Conservation (phyloP, 1,139 yeast species). For the Debaryomycetaceae sp. region DNA sequence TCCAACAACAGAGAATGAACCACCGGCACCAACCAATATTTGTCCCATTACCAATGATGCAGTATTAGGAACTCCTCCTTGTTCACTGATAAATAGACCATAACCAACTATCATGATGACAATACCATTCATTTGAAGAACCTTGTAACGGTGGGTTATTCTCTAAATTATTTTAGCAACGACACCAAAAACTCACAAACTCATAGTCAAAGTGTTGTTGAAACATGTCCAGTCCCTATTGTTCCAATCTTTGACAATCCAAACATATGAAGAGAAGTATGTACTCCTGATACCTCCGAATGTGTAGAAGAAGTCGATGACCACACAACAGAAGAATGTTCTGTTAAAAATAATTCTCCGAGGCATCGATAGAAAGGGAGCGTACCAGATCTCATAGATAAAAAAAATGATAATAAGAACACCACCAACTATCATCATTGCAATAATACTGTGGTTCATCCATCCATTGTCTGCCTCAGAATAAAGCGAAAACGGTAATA, state of each 20-base stretch:
- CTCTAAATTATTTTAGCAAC: slow-evolving; percentile 23
- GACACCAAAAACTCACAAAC: slow-evolving; percentile 26
- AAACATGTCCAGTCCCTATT: slow-evolving; percentile 25
- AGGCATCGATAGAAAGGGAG: slow-evolving; percentile 33
- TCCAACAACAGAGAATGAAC: slow-evolving; percentile 22
- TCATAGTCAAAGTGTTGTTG: slow-evolving; percentile 26
- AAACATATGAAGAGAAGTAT: slow-evolving; percentile 9
- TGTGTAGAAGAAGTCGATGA: slow-evolving; percentile 24
- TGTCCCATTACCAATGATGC: slow-evolving; percentile 12
- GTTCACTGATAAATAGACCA: slow-evolving; percentile 13
- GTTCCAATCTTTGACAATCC: slow-evolving; percentile 17
- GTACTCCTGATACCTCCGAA: slow-evolving; percentile 15
- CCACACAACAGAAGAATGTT: slow-evolving; percentile 26
- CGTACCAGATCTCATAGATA: slow-evolving; percentile 21
- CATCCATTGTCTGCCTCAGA: slow-evolving; percentile 22
- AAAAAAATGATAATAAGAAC: slow-evolving; percentile 20
- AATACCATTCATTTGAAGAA: slow-evolving; percentile 22
- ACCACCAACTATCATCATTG: slow-evolving; percentile 34
- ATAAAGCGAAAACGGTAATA: slow-evolving; percentile 28
- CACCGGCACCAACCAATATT: slow-evolving; percentile 23
- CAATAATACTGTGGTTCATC: slow-evolving; percentile 34
- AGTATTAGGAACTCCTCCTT: slow-evolving; percentile 3
- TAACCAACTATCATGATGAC: slow-evolving; percentile 25
- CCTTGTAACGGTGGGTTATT: slow-evolving; percentile 25
- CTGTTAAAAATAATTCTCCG: slow-evolving; percentile 23